phyloP scores from a whole-genome alignment of 2,329 filamentous ascomycete species.

The Chaetomiaceae sp. region DNA sequence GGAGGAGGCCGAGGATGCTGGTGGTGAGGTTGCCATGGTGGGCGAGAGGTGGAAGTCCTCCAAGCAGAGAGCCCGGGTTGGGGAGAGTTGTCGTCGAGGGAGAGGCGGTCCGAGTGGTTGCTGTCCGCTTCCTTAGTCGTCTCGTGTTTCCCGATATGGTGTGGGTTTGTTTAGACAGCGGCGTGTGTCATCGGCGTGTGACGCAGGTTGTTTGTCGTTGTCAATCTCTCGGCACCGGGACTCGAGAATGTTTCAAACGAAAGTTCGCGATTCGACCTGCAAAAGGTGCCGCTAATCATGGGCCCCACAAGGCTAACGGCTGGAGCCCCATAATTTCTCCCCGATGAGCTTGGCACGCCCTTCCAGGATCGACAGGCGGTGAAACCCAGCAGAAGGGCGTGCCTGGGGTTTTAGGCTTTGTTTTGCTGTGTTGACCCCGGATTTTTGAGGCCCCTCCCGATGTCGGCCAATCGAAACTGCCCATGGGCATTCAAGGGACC shows the following conservation, averaged over 20 bases:
- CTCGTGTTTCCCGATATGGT: too few relatives aligned
- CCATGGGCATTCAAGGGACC: not conserved
- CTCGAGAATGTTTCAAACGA: not conserved
- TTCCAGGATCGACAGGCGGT: conserved; percentile 14
- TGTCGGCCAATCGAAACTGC: conserved; percentile 17
- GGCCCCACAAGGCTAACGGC: not conserved
- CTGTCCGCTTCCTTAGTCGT: too few relatives aligned
- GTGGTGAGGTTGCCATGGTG: conserved; percentile 7
- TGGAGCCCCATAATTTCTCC: conserved; percentile 5
- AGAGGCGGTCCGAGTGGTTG: too few relatives aligned
- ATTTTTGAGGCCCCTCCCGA: conserved; percentile 16
- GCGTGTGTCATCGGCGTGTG: not conserved
- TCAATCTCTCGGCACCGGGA: not conserved
- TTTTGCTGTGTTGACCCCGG: not conserved
- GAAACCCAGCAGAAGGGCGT: conserved; percentile 15
- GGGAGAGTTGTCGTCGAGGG: too few relatives aligned
- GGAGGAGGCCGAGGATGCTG: conserved; percentile 1
- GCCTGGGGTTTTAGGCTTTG: not conserved
- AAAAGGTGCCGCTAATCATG: not conserved
- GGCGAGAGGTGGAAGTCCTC: not conserved
- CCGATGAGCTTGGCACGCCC: conserved; percentile 5
- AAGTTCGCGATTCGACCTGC: conserved; percentile 10
- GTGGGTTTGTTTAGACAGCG: too few relatives aligned
- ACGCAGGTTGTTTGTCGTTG: not conserved
- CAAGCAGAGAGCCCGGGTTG: too few relatives aligned